Conservation (phyloP, 164 flowering plant species). For the Nymphaea colorata region DNA sequence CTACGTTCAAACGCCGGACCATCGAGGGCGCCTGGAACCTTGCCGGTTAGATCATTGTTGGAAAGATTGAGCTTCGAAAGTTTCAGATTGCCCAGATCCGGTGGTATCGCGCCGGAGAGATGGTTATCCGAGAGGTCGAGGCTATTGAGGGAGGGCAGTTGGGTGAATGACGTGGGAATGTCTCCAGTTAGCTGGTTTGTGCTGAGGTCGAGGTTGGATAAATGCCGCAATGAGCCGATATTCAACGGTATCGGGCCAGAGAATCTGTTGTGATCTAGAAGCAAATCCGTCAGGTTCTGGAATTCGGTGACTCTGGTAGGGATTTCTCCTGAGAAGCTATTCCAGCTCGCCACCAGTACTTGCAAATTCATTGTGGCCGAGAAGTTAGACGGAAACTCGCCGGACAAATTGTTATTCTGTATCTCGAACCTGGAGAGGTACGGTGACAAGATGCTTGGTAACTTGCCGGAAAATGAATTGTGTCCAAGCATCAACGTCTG, state of each 20-base stretch:
- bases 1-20: slow-evolving; percentile 15
- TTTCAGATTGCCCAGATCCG: slow-evolving; percentile 31
- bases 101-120: slow-evolving; percentile 50
- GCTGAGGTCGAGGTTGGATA: slow-evolving; percentile 37
- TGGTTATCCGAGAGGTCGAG: slow-evolving; percentile 39
- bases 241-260: slow-evolving; percentile 54
- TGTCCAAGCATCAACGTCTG: slow-evolving; percentile 19
- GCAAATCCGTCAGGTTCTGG: slow-evolving; percentile 18
- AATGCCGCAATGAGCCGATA: slow-evolving; percentile 26
- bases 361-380: slow-evolving; percentile 27
- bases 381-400: slow-evolving; percentile 29
- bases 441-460: slow-evolving; percentile 25
- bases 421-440: slow-evolving; percentile 38
- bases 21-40: slow-evolving; percentile 37
- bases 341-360: slow-evolving; percentile 13
- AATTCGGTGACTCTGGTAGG: slow-evolving; percentile 40
- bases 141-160: too few relatives aligned
- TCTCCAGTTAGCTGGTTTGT: too few relatives aligned
- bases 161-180: too few relatives aligned
- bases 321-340: slow-evolving; percentile 58
- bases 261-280: slow-evolving; percentile 40
- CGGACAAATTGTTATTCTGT: slow-evolving; percentile 39
- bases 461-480: slow-evolving; percentile 42
- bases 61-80: slow-evolving; percentile 38
- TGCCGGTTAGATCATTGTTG: slow-evolving; percentile 42